phyloP scores from a whole-genome alignment of 306 rosid genomes.

The Malus sylvestris region DNA sequence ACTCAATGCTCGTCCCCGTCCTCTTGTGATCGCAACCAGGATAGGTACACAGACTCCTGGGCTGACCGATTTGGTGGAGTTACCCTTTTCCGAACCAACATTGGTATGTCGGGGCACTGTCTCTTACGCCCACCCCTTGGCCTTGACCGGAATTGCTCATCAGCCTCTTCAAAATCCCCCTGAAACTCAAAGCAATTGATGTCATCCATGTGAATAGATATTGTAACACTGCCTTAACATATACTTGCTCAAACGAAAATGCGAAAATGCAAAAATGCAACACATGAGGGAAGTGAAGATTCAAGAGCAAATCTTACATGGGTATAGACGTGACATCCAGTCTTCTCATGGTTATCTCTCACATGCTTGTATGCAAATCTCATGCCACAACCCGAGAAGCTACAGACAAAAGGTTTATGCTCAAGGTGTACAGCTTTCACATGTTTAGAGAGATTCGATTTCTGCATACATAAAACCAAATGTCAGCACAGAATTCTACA shows the following conservation, averaged over 20 bases:
- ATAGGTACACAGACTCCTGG: not conserved
- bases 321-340: conserved; percentile 42
- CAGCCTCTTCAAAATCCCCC: conserved; percentile 78
- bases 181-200: conserved; percentile 8
- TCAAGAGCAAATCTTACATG: conserved; percentile 32
- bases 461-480: conserved; percentile 25
- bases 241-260: not conserved
- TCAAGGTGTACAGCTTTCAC: conserved; percentile 60
- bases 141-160: conserved; percentile 60
- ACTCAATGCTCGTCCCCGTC: not conserved
- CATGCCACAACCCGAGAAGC: conserved; percentile 66
- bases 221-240: too few relatives aligned
- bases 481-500: not conserved
- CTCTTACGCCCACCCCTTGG: conserved; percentile 79
- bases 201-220: not conserved
- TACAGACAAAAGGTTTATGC: conserved; percentile 48
- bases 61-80: conserved; percentile 43
- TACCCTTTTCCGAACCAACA: conserved; percentile 72
- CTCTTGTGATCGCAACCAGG: conserved; percentile 21
- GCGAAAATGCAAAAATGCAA: not conserved
- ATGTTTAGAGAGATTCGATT: conserved; percentile 63
- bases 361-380: conserved; percentile 86
- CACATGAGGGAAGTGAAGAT: not conserved
- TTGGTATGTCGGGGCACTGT: conserved; percentile 49
- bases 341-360: conserved; percentile 69